Conservation (phyloP, 163 green algal genomes). For the Coccomyxa subellipsoidea region DNA sequence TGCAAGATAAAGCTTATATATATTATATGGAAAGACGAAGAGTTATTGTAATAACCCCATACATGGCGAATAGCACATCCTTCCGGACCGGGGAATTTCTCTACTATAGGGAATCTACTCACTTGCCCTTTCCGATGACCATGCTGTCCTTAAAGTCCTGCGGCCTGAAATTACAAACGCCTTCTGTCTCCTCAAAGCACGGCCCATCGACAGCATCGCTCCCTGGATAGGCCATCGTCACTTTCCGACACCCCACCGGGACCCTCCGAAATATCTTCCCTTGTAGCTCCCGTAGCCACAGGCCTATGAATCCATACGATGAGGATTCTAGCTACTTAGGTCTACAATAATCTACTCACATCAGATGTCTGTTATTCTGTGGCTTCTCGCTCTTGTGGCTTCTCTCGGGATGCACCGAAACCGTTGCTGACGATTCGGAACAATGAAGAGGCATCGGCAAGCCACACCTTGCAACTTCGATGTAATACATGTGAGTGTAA, state of each 20-base stretch:
- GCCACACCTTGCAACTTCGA: too few relatives aligned
- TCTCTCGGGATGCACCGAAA: neutral
- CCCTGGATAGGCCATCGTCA: neutral
- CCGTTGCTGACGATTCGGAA: too few relatives aligned
- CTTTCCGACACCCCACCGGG: neutral
- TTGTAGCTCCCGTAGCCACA: neutral
- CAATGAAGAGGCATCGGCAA: too few relatives aligned
- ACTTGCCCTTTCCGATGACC: constrained; percentile 64
- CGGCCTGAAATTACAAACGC: neutral
- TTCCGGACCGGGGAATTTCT: neutral
- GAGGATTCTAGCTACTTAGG: too few relatives aligned
- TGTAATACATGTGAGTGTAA: too few relatives aligned
- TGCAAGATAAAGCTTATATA: too few relatives aligned
- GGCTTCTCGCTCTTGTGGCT: too few relatives aligned
- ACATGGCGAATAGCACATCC: neutral
- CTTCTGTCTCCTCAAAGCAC: neutral
- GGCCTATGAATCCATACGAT: neutral
- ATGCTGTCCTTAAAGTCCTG: constrained; percentile 43
- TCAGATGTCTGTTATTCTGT: too few relatives aligned
- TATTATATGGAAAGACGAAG: too few relatives aligned
- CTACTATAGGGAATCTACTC: constrained; percentile 17
- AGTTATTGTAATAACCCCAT: too few relatives aligned
- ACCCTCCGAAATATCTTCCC: neutral
- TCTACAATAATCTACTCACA: too few relatives aligned
- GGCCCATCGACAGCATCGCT: neutral